Evolutionary conservation across 1,284 basidiomycete species (phyloP).

Genomic region (Tilletia setariae): DNA sequence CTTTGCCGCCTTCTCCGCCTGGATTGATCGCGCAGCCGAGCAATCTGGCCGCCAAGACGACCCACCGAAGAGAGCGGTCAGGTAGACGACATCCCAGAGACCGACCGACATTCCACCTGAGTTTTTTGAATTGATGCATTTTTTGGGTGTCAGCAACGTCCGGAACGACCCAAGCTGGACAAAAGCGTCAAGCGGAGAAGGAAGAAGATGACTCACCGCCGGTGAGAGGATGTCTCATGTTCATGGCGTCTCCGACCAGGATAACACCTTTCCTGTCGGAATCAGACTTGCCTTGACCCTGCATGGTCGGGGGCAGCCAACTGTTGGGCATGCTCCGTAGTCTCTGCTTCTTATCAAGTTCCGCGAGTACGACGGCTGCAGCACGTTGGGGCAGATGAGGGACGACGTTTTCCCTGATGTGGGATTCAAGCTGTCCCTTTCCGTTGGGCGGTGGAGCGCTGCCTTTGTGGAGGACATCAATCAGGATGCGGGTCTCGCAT

Average conservation of each 20-base stretch:
- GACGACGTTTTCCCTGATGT: conserved; percentile 41
- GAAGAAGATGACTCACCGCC: conserved; percentile 61
- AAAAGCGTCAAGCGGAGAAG: too few species aligned
- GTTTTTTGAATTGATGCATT: too few species aligned
- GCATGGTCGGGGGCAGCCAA: conserved; percentile 80
- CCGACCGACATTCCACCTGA: conserved; percentile 50
- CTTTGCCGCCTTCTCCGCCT: not conserved
- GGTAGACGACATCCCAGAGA: conserved; percentile 50
- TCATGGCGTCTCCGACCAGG: conserved; percentile 93
- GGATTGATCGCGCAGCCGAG: not conserved
- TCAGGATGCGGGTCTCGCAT: conserved; percentile 73
- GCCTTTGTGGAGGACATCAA: conserved; percentile 71
- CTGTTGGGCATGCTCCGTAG: conserved; percentile 88
- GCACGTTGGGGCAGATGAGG: conserved; percentile 46
- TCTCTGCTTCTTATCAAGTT: conserved; percentile 40
- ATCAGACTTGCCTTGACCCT: conserved; percentile 62
- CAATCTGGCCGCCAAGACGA: conserved; percentile 37
- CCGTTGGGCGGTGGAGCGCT: conserved; percentile 68
- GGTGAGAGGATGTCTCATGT: conserved; percentile 97
- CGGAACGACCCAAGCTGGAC: too few species aligned
- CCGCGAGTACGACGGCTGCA: conserved; percentile 33
- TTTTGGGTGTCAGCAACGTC: not conserved
- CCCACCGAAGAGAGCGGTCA: conserved; percentile 45
- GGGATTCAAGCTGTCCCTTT: conserved; percentile 62
- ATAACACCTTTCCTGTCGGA: conserved; percentile 67